Percentiles rank a stretch among this genome's conserved stretches.
Conservation (phyloP, 129 eudicot genomes). For the Chrysanthemum lavandulifolium region DNA sequence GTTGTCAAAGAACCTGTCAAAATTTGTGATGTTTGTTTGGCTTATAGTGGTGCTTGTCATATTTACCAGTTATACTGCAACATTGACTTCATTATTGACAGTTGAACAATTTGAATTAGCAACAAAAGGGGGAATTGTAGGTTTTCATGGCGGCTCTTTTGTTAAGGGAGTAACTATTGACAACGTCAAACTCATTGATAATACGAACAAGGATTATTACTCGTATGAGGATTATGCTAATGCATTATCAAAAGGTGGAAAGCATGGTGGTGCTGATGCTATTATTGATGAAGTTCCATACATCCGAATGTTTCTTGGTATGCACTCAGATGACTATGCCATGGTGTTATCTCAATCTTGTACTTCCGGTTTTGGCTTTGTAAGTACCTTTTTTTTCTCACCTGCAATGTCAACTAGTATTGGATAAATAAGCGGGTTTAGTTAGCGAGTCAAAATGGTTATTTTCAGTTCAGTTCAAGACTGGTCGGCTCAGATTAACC, state of each 20-base stretch:
- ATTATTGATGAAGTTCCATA: constrained; percentile 35
- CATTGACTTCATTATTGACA: constrained; percentile 39
- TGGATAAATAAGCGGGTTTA: too few relatives aligned
- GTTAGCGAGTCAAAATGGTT: too few relatives aligned
- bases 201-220: constrained; percentile 5
- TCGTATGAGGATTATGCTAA: constrained; percentile 27
- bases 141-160: constrained; percentile 38
- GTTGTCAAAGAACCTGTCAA: constrained; percentile 34
- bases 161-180: constrained; percentile 11
- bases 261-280: constrained; percentile 44
- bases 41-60: constrained; percentile 37
- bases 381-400: constrained; percentile 23
- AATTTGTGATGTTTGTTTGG: constrained; percentile 42
- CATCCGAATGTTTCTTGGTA: constrained; percentile 29
- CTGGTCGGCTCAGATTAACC: too few relatives aligned
- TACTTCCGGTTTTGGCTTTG: constrained; percentile 51
- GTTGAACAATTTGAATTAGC: constrained; percentile 40
- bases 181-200: constrained; percentile 21
- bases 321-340: constrained; percentile 30
- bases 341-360: constrained; percentile 32
- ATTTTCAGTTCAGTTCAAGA: too few relatives aligned
- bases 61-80: constrained; percentile 47
- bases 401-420: neutral
- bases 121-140: constrained; percentile 32
- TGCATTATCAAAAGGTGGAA: constrained; percentile 38